These are phyloP conservation scores for Cyclocybe aegerita DNA, from an alignment of 768 basidiomycete genomes.

Conservation along the genomic window DNA sequence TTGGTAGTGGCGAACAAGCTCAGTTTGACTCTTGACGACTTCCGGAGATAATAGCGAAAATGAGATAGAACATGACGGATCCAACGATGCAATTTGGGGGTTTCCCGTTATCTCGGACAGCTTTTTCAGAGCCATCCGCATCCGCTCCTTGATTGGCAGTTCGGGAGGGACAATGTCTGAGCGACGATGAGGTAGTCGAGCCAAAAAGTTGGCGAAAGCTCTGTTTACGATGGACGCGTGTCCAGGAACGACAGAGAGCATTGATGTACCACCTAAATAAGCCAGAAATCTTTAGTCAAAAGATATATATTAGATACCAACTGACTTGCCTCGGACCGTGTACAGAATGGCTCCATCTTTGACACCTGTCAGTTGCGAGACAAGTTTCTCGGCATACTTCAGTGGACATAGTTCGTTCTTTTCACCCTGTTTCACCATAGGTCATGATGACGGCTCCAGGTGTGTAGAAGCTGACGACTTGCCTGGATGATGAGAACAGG, in stretches of 20 bases:
- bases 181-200: slow-evolving; percentile 46
- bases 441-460: background rate
- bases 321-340: slow-evolving; percentile 55
- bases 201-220: slow-evolving; percentile 61
- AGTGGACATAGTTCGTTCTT: slow-evolving; percentile 51
- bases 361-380: slow-evolving; percentile 47
- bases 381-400: slow-evolving; percentile 55
- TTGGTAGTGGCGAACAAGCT: slow-evolving; percentile 44
- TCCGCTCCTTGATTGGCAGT: slow-evolving; percentile 42
- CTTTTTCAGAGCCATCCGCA: slow-evolving; percentile 50
- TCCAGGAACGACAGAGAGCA: slow-evolving; percentile 53
- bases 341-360: slow-evolving; percentile 52
- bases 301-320: background rate
- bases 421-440: slow-evolving; percentile 51
- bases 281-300: background rate
- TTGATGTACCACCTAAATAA: slow-evolving; percentile 50
- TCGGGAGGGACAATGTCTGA: slow-evolving; percentile 45
- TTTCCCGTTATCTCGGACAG: slow-evolving; percentile 53
- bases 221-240: slow-evolving; percentile 64
- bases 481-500: slow-evolving; percentile 75
- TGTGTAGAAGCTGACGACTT: slow-evolving; percentile 12
- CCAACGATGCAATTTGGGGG: slow-evolving; percentile 43
- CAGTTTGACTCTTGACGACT: slow-evolving; percentile 49
- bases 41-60: slow-evolving; percentile 64
- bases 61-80: slow-evolving; percentile 63